Base-by-base conservation (phyloP, 1,139 yeast species). In the Sugiyamaella grinbergsii region DNA sequence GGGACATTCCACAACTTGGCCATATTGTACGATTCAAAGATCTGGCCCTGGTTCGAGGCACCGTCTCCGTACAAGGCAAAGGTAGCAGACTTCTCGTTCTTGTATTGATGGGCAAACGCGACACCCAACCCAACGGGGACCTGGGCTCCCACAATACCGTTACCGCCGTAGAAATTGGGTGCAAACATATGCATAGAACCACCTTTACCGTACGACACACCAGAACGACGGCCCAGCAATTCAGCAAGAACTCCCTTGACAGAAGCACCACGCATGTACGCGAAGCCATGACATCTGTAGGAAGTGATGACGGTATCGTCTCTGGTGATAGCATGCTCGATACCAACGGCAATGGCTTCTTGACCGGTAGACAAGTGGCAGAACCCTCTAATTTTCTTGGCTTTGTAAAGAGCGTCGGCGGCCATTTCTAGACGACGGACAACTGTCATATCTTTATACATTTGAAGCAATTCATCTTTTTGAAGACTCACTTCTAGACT, bases 101-200 rank as follows among this genome's bases (percentile, higher is more conserved):
- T 80, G 78, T 94, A 93, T 77, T 90, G 90, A 77, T 93, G 98
- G 60, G 98, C 95, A 75, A 91, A 93, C 10, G 97, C 95, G 61
- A 93, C 79, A 63, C 98, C 98, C 52, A 97, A 88, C 69, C 98
- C 98, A 65, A 93, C 80, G 59, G 98, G 96, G 54, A 93, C 98
- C 76, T 93, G 98, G 50, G 98, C 98, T 71, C 98, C 98, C 51
- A 93, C 98, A 72, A 93, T 93, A 78, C 98, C 98, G 75, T 93
- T 93, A 75, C 98, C 98, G 70, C 98, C 98, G 73, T 85, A 93
- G 78, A 93, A 93, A 56, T 94, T 93, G 44, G 85, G 83, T 51
- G 95, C 88, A 71, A 85, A 93, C 93, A 93, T 88, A 77, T 93
- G 98, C 98, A 93, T 93, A 58, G 98, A 93, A 63, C 98, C 98